These are phyloP conservation scores for Zygosaccharomyces rouxii DNA, from an alignment of 805 yeast genomes.

Conservation along the genomic window DNA sequence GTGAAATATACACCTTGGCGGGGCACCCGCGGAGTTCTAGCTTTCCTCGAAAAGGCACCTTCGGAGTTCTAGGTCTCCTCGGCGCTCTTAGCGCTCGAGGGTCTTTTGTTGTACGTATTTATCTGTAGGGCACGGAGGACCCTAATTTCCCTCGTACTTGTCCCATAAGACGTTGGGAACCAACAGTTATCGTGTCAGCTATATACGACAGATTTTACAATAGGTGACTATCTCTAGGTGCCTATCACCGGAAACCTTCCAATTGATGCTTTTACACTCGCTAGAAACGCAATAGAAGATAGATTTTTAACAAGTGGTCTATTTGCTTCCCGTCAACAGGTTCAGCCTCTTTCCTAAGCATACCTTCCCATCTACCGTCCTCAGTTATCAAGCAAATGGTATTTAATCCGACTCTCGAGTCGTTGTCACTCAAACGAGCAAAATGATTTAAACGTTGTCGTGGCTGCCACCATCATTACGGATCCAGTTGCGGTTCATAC, in stretches of 20 bases:
- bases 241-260: no score
- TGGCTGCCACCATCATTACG: neutral
- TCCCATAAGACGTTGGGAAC: neutral
- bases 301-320: no score
- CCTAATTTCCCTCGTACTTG: neutral
- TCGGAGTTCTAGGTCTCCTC: neutral
- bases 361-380: neutral
- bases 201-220: neutral
- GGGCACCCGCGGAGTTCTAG: neutral
- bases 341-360: no score
- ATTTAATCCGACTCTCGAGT: neutral
- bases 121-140: neutral
- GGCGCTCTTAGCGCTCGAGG: neutral
- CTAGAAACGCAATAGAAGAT: no score
- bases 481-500: neutral
- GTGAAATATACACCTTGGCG: neutral
- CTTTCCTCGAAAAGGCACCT: no score
- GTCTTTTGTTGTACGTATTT: no score
- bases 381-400: neutral
- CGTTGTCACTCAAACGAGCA: neutral
- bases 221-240: neutral
- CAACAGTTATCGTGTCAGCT: neutral
- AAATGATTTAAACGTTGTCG: neutral
- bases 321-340: no score
- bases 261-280: no score